Percentiles rank a stretch among this genome's conserved stretches.
phyloP scores from a whole-genome alignment of 805 yeast genomes.

The Lipomyces starkeyi region DNA sequence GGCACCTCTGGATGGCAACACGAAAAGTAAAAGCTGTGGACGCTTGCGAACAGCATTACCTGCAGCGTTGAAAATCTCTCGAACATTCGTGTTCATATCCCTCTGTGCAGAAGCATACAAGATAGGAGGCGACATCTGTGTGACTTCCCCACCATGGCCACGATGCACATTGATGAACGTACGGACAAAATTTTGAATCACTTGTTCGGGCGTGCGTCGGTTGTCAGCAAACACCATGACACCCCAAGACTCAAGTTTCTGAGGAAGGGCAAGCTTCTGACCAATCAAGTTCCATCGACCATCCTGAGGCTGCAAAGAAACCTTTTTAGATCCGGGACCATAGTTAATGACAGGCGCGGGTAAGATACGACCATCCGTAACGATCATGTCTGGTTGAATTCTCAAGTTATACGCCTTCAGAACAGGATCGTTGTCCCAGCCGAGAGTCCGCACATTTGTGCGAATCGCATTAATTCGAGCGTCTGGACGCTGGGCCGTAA shows the following conservation, averaged over 20 bases:
- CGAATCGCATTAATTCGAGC: conserved; percentile 44
- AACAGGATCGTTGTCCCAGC: conserved; percentile 29
- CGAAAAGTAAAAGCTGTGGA: conserved; percentile 41
- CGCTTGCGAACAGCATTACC: conserved; percentile 36
- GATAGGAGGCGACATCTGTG: conserved; percentile 24
- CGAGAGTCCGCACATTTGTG: conserved; percentile 38
- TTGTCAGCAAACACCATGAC: conserved; percentile 31
- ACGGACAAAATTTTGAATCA: conserved; percentile 26
- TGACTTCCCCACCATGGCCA: conserved; percentile 25
- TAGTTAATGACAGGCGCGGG: conserved; percentile 39
- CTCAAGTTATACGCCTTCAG: conserved; percentile 30
- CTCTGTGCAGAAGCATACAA: conserved; percentile 25
- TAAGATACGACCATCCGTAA: conserved; percentile 45
- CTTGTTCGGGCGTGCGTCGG: conserved; percentile 16
- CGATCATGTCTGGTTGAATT: conserved; percentile 37
- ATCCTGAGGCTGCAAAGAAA: conserved; percentile 20
- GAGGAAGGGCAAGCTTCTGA: conserved; percentile 26
- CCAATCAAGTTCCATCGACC: conserved; percentile 40
- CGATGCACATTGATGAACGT: conserved; percentile 19
- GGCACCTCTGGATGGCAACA: conserved; percentile 41
- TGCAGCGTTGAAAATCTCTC: conserved; percentile 19
- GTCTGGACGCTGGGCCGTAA: conserved; percentile 44
- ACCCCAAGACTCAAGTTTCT: conserved; percentile 23
- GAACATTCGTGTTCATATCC: conserved; percentile 11
- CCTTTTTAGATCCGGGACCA: conserved; percentile 25